phyloP scores from a whole-genome alignment of 2,329 filamentous ascomycete species.

The Juglanconis oblonga region DNA sequence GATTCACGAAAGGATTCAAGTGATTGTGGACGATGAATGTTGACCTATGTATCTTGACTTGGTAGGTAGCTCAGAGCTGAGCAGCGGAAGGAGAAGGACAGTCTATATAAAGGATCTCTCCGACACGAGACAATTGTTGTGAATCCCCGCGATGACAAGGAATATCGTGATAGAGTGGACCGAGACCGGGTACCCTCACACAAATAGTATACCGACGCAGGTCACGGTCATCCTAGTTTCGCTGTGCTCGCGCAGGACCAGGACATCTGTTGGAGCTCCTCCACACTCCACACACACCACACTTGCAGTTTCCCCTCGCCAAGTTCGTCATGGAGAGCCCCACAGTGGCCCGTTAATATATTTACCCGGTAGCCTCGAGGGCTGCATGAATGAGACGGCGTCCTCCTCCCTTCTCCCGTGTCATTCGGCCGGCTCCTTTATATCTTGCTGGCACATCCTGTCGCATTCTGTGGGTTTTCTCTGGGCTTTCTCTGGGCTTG shows the following conservation, averaged over 20 bases:
- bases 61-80: too few relatives aligned
- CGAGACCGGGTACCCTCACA: slow-evolving; percentile 1
- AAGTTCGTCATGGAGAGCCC: background rate
- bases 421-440: background rate
- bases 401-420: background rate
- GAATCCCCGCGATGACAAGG: background rate
- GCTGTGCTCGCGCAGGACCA: too few relatives aligned
- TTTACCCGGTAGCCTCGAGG: background rate
- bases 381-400: slow-evolving; percentile 1
- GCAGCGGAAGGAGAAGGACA: too few relatives aligned
- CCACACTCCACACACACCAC: slow-evolving; percentile 2
- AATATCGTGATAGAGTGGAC: background rate
- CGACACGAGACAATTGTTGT: too few relatives aligned
- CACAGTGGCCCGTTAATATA: background rate
- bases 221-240: background rate
- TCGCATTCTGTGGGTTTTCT: too few relatives aligned
- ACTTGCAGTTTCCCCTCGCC: background rate
- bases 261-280: too few relatives aligned
- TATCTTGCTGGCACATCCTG: background rate
- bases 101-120: too few relatives aligned
- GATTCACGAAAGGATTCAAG: background rate
- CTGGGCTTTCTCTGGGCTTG: too few relatives aligned
- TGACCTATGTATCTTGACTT: background rate
- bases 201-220: background rate
- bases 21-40: background rate